Percentiles rank a stretch among this genome's conserved stretches.
Evolutionary conservation across 208 protist genomes (phyloP).

Genomic region (Trichomonas gallinae): DNA sequence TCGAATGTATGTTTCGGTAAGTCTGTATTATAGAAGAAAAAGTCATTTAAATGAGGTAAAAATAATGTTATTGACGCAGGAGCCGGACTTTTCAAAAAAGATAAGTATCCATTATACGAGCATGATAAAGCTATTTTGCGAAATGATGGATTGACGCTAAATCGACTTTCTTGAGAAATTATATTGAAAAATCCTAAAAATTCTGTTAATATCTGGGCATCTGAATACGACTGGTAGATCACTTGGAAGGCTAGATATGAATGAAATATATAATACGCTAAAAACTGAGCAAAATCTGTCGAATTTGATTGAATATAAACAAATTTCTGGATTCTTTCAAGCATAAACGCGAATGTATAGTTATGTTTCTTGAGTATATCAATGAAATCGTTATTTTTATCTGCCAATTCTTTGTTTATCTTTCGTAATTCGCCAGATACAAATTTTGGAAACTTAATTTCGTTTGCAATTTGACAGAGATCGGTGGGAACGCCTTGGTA

Average conservation of each 20-base stretch:
- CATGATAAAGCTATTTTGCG: background rate
- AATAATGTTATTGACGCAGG: background rate
- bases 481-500: background rate
- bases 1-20: background rate
- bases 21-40: background rate
- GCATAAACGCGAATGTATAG: background rate
- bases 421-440: background rate
- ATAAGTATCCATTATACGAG: background rate
- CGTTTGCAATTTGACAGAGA: background rate
- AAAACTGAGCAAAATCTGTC: background rate
- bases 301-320: background rate
- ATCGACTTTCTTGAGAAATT: background rate
- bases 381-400: background rate
- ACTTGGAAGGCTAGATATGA: background rate
- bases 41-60: background rate
- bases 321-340: background rate
- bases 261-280: background rate
- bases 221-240: background rate
- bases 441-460: background rate
- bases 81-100: background rate
- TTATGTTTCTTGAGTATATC: background rate
- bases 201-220: background rate
- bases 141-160: background rate
- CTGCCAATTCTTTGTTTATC: background rate
- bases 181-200: background rate